Conservation (phyloP, 305 asterid genomes). For the Ajuga reptans region DNA sequence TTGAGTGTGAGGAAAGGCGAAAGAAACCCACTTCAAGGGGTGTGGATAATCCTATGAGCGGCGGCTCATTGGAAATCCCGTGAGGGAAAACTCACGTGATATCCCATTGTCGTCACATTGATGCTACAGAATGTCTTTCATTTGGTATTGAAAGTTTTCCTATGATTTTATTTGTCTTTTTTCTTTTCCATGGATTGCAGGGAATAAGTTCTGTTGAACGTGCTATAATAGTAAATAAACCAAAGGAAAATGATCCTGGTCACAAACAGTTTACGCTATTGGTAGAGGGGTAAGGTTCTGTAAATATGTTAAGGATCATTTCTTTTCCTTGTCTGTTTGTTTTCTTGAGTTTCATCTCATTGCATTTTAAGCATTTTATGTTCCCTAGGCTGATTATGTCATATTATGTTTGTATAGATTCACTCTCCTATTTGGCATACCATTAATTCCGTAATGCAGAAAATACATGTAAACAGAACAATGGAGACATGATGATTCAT, state of each 20-base stretch:
- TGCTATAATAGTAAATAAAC: slow-evolving; percentile 52
- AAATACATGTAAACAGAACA: neutral
- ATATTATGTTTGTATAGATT: neutral
- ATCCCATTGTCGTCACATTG: neutral
- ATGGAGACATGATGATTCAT: neutral
- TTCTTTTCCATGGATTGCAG: slow-evolving; percentile 35
- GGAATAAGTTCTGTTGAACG: slow-evolving; percentile 76
- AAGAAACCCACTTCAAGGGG: no score
- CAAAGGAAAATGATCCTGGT: slow-evolving; percentile 27
- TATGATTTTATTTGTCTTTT: neutral
- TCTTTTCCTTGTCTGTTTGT: neutral
- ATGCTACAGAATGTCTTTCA: neutral
- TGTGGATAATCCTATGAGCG: no score
- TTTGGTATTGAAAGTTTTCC: neutral
- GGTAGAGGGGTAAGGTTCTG: slow-evolving; percentile 69
- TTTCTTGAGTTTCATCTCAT: neutral
- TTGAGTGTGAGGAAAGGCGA: no score
- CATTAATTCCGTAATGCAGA: neutral
- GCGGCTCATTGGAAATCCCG: no score
- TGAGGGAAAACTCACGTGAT: no score
- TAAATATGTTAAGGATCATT: neutral
- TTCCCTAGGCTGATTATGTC: neutral
- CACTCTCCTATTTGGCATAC: neutral
- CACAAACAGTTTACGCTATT: slow-evolving; percentile 46
- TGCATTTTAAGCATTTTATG: neutral